A percentile compares a stretch with the other conserved stretches of the same genome.
Evolutionary conservation across 345 rosid genomes (phyloP).

Genomic region (Eucalyptus cladocalyx): DNA sequence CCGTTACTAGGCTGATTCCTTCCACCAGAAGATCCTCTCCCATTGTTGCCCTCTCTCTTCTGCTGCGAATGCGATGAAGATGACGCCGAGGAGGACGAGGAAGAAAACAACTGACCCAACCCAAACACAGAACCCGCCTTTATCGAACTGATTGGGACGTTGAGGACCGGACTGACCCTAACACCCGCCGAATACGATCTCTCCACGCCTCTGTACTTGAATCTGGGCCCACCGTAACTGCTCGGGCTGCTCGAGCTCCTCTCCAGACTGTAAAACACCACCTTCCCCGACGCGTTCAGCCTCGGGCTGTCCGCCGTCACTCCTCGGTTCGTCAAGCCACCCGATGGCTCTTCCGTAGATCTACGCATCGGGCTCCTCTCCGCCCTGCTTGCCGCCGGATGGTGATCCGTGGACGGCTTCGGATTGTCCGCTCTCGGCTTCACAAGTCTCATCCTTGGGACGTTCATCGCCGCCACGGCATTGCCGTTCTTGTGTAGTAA

Average conservation of each 20-base stretch:
- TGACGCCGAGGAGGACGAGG: constrained; percentile 6
- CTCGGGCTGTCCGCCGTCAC: constrained; percentile 89
- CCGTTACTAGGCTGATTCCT: neutral
- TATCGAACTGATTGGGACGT: constrained; percentile 36
- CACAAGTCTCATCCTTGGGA: constrained; percentile 56
- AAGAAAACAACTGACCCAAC: constrained; percentile 42
- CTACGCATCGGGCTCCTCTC: constrained; percentile 60
- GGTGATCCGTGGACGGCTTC: neutral
- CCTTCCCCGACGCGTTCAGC: constrained; percentile 86
- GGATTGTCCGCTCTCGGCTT: constrained; percentile 28
- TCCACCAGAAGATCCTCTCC: neutral
- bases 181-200: constrained; percentile 86
- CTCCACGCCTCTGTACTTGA: constrained; percentile 77
- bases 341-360: constrained; percentile 12
- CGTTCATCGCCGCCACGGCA: constrained; percentile 15
- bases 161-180: constrained; percentile 54
- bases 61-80: neutral
- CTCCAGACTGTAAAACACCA: constrained; percentile 83
- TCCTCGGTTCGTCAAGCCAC: constrained; percentile 31
- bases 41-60: constrained; percentile 8
- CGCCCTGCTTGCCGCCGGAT: constrained; percentile 5
- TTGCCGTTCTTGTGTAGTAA: constrained; percentile 54
- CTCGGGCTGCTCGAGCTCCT: constrained; percentile 98
- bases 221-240: constrained; percentile 62
- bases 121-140: constrained; percentile 41